phyloP scores from a whole-genome alignment of 2,329 filamentous ascomycete genomes.

The Epichloe sibirici region DNA sequence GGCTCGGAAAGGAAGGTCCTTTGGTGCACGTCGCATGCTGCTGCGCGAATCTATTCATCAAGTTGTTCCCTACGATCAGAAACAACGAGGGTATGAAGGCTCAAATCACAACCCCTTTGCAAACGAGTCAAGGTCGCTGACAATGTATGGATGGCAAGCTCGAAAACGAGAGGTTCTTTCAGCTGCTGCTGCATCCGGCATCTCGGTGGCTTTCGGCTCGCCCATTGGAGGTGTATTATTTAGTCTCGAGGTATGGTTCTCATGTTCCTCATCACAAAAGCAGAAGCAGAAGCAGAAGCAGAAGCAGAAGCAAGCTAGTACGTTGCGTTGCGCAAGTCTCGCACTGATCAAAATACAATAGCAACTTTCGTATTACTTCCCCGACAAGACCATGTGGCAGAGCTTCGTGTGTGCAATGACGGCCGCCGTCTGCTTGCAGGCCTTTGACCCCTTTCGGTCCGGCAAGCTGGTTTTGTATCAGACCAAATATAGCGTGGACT shows the following conservation, averaged over 20 bases:
- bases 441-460: constrained; percentile 85
- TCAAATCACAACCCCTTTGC: neutral
- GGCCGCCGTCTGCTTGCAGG: constrained; percentile 86
- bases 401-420: constrained; percentile 99
- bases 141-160: constrained; percentile 34
- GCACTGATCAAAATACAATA: constrained; percentile 18
- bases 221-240: constrained; percentile 92
- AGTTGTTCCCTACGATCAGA: constrained; percentile 67
- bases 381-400: constrained; percentile 99
- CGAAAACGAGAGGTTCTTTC: constrained; percentile 89
- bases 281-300: neutral
- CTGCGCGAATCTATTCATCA: constrained; percentile 89
- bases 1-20: constrained; percentile 93
- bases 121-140: neutral
- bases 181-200: constrained; percentile 81
- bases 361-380: constrained; percentile 94
- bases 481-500: constrained; percentile 80
- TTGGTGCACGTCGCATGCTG: constrained; percentile 95
- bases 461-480: constrained; percentile 95
- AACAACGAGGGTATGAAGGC: constrained; percentile 62
- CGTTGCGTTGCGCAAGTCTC: neutral
- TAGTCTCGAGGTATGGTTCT: constrained; percentile 60
- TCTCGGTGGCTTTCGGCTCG: constrained; percentile 87
- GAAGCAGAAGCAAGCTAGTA: neutral
- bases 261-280: neutral